Conservation (phyloP, 2,329 filamentous ascomycete genomes). For the Pseudogymnoascus sp. region DNA sequence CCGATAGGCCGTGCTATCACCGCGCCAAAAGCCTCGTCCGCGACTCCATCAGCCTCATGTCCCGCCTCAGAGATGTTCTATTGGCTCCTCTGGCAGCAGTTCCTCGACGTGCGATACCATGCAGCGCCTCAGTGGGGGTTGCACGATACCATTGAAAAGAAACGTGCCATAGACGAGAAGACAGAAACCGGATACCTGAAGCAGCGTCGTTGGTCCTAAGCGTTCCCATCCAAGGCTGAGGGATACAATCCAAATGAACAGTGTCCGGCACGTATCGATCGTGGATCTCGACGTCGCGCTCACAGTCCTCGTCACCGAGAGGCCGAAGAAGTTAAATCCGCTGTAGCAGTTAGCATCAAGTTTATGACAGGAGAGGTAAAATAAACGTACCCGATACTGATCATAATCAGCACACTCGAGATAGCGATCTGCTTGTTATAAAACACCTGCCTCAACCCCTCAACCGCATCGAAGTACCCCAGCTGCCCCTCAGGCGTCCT, state of each 20-base stretch:
- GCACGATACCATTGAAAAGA: constrained; percentile 89
- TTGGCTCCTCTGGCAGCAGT: constrained; percentile 73
- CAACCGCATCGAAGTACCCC: constrained; percentile 84
- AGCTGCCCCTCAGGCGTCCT: constrained; percentile 63
- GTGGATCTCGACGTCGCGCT: constrained; percentile 91
- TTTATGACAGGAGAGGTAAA: neutral
- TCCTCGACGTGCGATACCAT: constrained; percentile 52
- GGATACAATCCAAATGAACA: constrained; percentile 97
- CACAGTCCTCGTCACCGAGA: constrained; percentile 83
- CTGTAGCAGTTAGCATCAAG: constrained; percentile 37
- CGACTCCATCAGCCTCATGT: neutral
- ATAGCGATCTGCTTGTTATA: constrained; percentile 63
- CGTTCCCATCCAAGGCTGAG: constrained; percentile 91
- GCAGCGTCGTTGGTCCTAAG: constrained; percentile 67
- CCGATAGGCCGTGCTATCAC: neutral
- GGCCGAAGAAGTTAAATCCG: constrained; percentile 97
- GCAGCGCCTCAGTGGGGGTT: constrained; percentile 66
- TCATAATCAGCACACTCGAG: constrained; percentile 86
- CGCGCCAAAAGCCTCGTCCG: neutral
- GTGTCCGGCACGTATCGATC: constrained; percentile 92
- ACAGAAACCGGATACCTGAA: constrained; percentile 83
- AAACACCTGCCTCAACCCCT: constrained; percentile 77
- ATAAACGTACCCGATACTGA: constrained; percentile 78
- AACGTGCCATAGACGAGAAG: constrained; percentile 95
- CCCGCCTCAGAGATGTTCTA: constrained; percentile 52